Conservation (phyloP, 371 early-diverging fungal genomes). For the Mucor mucedo region DNA sequence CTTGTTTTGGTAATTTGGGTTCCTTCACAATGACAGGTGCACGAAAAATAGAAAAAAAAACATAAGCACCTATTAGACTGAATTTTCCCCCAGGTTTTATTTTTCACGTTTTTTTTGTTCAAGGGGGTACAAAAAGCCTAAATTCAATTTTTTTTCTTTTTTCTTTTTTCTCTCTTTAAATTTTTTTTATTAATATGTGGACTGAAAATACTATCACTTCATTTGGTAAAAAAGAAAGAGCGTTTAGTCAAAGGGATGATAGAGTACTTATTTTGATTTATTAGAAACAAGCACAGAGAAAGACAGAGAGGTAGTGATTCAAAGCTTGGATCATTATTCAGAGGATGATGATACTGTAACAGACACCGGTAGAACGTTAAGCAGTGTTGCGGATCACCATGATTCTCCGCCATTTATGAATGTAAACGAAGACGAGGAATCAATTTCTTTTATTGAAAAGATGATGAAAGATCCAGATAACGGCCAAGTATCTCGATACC, state of each 20-base stretch:
- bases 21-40: too few species aligned
- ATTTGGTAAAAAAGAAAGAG: neutral
- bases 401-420: neutral
- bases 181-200: constrained; percentile 3
- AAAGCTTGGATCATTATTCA: constrained; percentile 9
- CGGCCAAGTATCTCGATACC: constrained; percentile 29
- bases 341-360: constrained; percentile 42
- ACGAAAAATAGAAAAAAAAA: too few species aligned
- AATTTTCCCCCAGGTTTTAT: too few species aligned
- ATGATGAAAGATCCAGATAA: constrained; percentile 34
- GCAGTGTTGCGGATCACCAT: constrained; percentile 15
- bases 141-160: neutral
- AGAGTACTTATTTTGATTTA: too few species aligned
- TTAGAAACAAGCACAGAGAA: neutral
- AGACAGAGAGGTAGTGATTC: neutral
- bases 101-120: too few species aligned
- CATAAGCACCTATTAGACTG: too few species aligned
- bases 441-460: constrained; percentile 12
- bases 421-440: neutral
- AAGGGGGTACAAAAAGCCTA: too few species aligned
- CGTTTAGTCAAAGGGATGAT: too few species aligned
- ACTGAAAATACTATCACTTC: constrained; percentile 10
- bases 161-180: neutral
- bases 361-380: constrained; percentile 29
- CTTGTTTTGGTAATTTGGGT: too few species aligned